phyloP scores from a whole-genome alignment of 495 filamentous ascomycete species.

The Hypoxylon intermedium region DNA sequence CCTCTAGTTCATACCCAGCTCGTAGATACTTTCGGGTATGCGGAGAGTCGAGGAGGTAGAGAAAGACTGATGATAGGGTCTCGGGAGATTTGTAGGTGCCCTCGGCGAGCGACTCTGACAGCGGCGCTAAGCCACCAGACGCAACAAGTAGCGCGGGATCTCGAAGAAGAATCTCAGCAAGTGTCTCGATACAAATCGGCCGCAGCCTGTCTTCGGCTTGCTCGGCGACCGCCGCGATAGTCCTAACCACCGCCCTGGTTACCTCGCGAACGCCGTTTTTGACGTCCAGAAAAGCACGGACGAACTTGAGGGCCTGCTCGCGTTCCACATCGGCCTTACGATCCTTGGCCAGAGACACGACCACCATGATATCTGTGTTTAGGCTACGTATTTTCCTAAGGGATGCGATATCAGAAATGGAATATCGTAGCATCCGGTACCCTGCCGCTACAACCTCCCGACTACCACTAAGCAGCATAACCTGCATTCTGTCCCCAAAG shows the following conservation, averaged over 20 bases:
- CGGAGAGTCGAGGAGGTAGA: conserved; percentile 88
- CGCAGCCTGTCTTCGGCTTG: conserved; percentile 79
- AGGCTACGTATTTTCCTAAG: conserved; percentile 84
- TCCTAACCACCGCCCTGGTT: conserved; percentile 81
- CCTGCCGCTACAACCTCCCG: conserved; percentile 94
- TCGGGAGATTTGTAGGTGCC: conserved; percentile 92
- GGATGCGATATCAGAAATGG: conserved; percentile 89
- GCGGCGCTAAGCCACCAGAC: conserved; percentile 78
- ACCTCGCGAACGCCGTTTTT: conserved; percentile 91
- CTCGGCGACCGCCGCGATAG: conserved; percentile 89
- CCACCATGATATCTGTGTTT: conserved; percentile 91
- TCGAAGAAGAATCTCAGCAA: conserved; percentile 88
- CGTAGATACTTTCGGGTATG: conserved; percentile 78
- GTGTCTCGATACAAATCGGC: conserved; percentile 87
- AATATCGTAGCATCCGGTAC: conserved; percentile 91
- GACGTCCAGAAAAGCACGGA: conserved; percentile 92
- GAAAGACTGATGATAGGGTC: conserved; percentile 79
- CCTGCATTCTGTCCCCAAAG: conserved; percentile 90
- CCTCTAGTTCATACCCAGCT: conserved; percentile 79
- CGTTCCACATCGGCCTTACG: conserved; percentile 94
- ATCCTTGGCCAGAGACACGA: conserved; percentile 89
- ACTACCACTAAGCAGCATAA: conserved; percentile 92
- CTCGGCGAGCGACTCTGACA: conserved; percentile 86
- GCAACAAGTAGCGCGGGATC: conserved; percentile 79
- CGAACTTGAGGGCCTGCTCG: conserved; percentile 96